Evolutionary conservation across 805 yeast species (phyloP), one percentile per base, ranked within the genome.

Genomic region (Pichia pseudocactophila): DNA sequence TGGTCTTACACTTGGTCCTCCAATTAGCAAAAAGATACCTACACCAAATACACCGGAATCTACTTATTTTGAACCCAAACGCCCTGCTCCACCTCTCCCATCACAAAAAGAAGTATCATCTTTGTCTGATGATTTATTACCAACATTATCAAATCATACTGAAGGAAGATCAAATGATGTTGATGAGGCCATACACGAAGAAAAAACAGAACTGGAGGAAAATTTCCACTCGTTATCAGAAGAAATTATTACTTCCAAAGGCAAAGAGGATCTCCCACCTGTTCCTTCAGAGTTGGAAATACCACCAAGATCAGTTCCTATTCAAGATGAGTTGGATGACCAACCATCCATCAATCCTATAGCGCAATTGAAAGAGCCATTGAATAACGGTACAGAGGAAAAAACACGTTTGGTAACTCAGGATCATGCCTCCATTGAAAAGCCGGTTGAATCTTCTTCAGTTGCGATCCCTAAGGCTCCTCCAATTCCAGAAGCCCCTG

Each of bases 401-500:
- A 5, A 27, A 33, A 17, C 19, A 12, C 35, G 40, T 18, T 17
- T 34, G 7, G 15, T 17, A 28, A 12, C 12, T 10, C 25, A 22
- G 25, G 25, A 22, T 5, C 5, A 22, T 8, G 5, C 5, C 8
- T 22, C 25, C n/a, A n/a, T n/a, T n/a, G n/a, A n/a, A n/a, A n/a
- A 22, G 25, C 25, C 25, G 25, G 7, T 11, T 16, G 36, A 34
- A 34, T 30, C 40, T 2, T n/a, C 25, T 7, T 37, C 48, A 16
- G 30, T 45, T n/a, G 37, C 46, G 18, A 22, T 32, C 18, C 37
- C 48, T 5, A 20, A 15, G 32, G 38, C 31, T 9, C 64, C 69
- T 53, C 51, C 45, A 37, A 16, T 19, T 32, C 13, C 35, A 7
- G 18, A 16, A 17, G 17, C 22, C 7, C 43, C 46, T 2, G 34